phyloP scores from a whole-genome alignment of 768 basidiomycete genomes.

The Ephemerocybe angulata region DNA sequence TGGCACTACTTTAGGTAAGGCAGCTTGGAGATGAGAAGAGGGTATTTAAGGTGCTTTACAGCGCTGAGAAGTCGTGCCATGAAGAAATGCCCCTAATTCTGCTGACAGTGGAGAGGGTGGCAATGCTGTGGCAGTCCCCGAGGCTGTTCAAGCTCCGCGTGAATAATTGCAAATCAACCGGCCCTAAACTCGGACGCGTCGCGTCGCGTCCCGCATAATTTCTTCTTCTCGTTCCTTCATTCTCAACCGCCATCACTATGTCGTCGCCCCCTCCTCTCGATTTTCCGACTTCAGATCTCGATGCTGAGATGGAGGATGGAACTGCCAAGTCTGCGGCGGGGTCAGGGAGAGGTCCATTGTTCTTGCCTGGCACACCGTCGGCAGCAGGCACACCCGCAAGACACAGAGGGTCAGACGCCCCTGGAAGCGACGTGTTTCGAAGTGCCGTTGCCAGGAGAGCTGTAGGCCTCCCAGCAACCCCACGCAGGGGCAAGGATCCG shows the following conservation, averaged over 20 bases:
- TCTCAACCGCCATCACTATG: constrained; percentile 33
- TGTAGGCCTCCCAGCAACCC: constrained; percentile 48
- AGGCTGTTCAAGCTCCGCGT: background rate
- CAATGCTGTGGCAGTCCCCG: too few species aligned
- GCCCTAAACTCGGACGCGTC: constrained; percentile 40
- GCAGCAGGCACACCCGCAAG: constrained; percentile 48
- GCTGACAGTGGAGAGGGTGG: background rate
- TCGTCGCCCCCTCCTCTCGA: constrained; percentile 63
- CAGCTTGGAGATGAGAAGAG: too few species aligned
- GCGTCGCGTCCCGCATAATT: constrained; percentile 40
- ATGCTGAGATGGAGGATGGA: constrained; percentile 50
- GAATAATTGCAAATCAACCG: background rate
- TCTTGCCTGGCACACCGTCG: constrained; percentile 54
- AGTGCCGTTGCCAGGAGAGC: constrained; percentile 49
- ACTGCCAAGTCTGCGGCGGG: constrained; percentile 27
- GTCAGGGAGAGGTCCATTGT: constrained; percentile 44
- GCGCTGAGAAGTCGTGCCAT: too few species aligned
- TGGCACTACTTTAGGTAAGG: background rate
- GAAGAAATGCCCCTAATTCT: background rate
- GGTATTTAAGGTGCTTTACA: too few species aligned
- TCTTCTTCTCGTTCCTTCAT: constrained; percentile 14
- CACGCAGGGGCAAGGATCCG: constrained; percentile 42
- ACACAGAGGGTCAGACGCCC: constrained; percentile 31
- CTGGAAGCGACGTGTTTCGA: constrained; percentile 45
- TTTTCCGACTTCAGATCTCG: constrained; percentile 60